Base-by-base conservation (phyloP, 371 early-diverging fungal species). In the Mucor velutinosus region DNA sequence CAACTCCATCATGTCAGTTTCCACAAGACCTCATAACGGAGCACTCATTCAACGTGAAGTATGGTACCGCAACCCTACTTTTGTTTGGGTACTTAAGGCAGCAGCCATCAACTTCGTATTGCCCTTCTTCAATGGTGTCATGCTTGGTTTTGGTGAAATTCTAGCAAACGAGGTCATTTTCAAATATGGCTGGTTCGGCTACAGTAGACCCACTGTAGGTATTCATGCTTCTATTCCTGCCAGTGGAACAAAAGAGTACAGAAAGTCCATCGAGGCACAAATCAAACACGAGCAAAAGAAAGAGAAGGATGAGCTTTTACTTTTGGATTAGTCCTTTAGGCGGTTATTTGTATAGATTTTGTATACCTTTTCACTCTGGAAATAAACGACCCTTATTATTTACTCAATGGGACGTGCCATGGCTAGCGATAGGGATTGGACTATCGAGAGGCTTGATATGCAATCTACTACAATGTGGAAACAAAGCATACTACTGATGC, bases 121-220 rank as follows among this genome's bases (percentile, higher is more conserved):
- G 11, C 93, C 93, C 6, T 92, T 93, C 64, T 80, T 93, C 64
- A 90, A 89, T 30, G 93, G 93, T 30, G 88, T 92, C 56, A 92
- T 93, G 88, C 78, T 91, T 33, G 93, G 93, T 17, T 89, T 93
- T 80, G 93, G 93, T 59, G 93, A 93, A 76, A 92, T 93, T 33
- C 84, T 91, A 59, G 92, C 93, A 27, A 92, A 93, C 75, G 93
- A 93, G 69, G 67, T 90, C 19, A 82, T 91, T 25, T 92, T 86
- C 72, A 86, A 87, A 57, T 91, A 86, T 83, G 93, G 93, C 2
- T 93, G 93, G 93, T 84, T 84, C 68, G 84, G 82, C 60, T 76
- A 74, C 49, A 64, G 72, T 33, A 66, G 75, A 43, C 71, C 76
- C 12, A 67, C 74, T 15, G 61, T 83, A 10, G 79, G 78, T 6